Evolutionary conservation across 345 rosid genomes (phyloP).

Genomic region (Sisymbrium irio): DNA sequence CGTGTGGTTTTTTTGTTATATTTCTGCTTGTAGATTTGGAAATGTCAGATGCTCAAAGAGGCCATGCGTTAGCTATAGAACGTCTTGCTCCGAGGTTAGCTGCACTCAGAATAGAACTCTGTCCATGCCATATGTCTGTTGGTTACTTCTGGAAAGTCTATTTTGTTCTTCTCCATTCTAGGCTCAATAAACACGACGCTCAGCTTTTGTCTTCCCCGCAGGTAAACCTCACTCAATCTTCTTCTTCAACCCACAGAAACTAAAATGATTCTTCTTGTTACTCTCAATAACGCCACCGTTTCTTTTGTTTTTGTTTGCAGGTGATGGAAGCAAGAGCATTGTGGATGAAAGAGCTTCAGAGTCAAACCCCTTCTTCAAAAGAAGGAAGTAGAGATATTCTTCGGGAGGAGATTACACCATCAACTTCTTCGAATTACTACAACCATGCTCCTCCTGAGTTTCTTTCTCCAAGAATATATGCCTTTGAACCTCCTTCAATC

Average conservation of each 20-base stretch:
- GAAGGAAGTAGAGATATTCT: slow-evolving; percentile 27
- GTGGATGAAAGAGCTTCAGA: slow-evolving; percentile 57
- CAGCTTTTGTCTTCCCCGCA: slow-evolving; percentile 73
- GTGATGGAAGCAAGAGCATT: slow-evolving; percentile 78
- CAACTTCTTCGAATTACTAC: slow-evolving; percentile 38
- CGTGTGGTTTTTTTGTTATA: background rate
- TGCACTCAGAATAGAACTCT: slow-evolving; percentile 80
- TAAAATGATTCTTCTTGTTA: background rate
- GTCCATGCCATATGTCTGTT: slow-evolving; percentile 89
- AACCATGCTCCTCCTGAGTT: slow-evolving; percentile 42
- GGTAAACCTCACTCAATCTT: slow-evolving; percentile 34
- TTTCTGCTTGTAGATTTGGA: slow-evolving; percentile 53
- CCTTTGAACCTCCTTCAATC: slow-evolving; percentile 38
- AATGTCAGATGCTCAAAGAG: slow-evolving; percentile 91
- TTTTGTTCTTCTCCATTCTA: slow-evolving; percentile 83
- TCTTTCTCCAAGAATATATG: slow-evolving; percentile 40
- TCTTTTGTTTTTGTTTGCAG: slow-evolving; percentile 37
- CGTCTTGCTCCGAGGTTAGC: slow-evolving; percentile 74
- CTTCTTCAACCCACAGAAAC: background rate
- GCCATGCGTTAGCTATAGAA: slow-evolving; percentile 89
- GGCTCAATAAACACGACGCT: slow-evolving; percentile 75
- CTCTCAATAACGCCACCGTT: background rate
- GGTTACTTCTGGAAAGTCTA: slow-evolving; percentile 96
- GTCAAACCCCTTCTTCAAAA: slow-evolving; percentile 27
- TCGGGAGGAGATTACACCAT: slow-evolving; percentile 42